phyloP scores from a whole-genome alignment of 352 stramenopile genomes.

The Pythium rishiriense region DNA sequence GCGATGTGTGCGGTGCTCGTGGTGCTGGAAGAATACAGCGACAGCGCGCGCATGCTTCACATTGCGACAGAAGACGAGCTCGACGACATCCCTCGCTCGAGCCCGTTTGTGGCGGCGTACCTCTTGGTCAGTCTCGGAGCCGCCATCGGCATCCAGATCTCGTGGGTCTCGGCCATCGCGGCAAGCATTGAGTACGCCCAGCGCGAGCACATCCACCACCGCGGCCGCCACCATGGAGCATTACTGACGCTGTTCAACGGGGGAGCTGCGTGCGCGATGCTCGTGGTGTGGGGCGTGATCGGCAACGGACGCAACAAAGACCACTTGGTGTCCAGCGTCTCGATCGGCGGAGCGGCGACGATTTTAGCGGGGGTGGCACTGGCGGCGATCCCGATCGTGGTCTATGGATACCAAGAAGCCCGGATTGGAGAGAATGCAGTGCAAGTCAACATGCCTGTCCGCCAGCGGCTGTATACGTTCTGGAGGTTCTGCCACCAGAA shows the following conservation, averaged over 20 bases:
- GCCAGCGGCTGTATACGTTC: slow-evolving; percentile 34
- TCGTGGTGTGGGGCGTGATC: slow-evolving; percentile 3
- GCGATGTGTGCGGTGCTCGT: slow-evolving; percentile 10
- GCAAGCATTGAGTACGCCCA: slow-evolving; percentile 30
- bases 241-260: slow-evolving; percentile 15
- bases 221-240: slow-evolving; percentile 21
- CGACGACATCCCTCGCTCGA: not conserved
- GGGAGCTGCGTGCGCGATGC: not conserved
- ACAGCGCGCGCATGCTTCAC: not conserved
- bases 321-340: slow-evolving; percentile 14
- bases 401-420: slow-evolving; percentile 11
- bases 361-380: slow-evolving; percentile 12
- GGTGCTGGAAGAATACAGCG: slow-evolving; percentile 18
- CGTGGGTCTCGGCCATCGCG: slow-evolving; percentile 19
- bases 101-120: slow-evolving; percentile 8
- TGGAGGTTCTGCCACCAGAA: slow-evolving; percentile 57
- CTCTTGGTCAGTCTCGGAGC: slow-evolving; percentile 16
- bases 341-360: slow-evolving; percentile 9
- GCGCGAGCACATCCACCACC: slow-evolving; percentile 25
- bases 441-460: not conserved
- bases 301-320: not conserved
- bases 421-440: slow-evolving; percentile 32
- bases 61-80: not conserved
- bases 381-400: slow-evolving; percentile 29
- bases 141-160: slow-evolving; percentile 24